These are phyloP conservation scores for Cercospora beticola DNA, from an alignment of 2,329 filamentous ascomycete species.

Conservation along the genomic window DNA sequence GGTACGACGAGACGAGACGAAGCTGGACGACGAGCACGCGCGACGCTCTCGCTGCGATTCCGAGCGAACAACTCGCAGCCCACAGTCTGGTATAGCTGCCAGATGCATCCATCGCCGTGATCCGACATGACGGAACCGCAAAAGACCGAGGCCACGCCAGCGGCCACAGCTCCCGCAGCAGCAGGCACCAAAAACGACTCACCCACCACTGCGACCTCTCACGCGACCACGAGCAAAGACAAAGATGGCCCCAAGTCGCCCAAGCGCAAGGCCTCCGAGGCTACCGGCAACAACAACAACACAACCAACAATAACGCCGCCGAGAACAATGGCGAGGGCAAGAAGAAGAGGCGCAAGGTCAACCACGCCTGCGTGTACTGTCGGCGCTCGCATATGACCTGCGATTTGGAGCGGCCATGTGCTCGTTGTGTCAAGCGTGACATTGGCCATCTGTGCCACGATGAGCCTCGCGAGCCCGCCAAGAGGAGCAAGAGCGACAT, in stretches of 20 bases:
- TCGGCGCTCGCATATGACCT: constrained; percentile 56
- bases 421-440: constrained; percentile 97
- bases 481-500: constrained; percentile 70
- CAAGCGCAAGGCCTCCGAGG: constrained; percentile 16
- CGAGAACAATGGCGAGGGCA: constrained; percentile 26
- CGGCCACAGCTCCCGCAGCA: background rate
- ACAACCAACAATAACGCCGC: background rate
- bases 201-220: background rate
- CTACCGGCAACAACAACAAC: background rate
- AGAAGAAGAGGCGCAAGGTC: constrained; percentile 55
- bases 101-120: background rate
- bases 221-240: background rate
- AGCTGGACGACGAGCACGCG: background rate
- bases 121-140: background rate
- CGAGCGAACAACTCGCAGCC: background rate
- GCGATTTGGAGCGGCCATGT: constrained; percentile 78
- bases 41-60: background rate
- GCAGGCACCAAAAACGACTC: background rate
- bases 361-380: constrained; percentile 58
- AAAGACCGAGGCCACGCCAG: background rate
- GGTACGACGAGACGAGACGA: background rate
- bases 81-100: background rate
- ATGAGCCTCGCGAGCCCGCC: constrained; percentile 85
- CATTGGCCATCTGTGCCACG: constrained; percentile 97
- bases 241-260: constrained; percentile 6